A percentile compares a stretch with the other conserved stretches of the same genome.
These are phyloP conservation scores for Globisporangium abappressorium DNA, from an alignment of 352 stramenopile genomes.

Conservation along the genomic window DNA sequence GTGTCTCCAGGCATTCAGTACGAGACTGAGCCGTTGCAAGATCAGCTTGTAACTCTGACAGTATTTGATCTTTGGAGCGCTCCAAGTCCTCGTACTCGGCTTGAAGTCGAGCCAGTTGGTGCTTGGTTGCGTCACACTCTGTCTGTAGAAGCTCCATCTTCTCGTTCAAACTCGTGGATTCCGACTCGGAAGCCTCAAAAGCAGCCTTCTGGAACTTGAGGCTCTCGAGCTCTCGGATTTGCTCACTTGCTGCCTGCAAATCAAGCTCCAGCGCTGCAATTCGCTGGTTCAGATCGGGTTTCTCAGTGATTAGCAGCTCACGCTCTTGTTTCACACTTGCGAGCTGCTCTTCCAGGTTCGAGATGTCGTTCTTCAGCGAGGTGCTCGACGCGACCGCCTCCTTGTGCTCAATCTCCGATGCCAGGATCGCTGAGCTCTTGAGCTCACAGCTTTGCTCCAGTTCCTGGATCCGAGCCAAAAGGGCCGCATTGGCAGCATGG, in stretches of 20 bases:
- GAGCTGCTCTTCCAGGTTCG: conserved; percentile 1
- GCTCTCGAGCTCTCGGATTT: neutral
- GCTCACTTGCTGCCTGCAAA: neutral
- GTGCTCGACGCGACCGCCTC: neutral
- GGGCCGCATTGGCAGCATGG: neutral
- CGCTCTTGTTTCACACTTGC: neutral
- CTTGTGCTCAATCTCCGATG: neutral
- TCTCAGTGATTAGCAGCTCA: neutral
- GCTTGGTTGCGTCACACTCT: neutral
- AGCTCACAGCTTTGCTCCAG: neutral
- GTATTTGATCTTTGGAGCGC: neutral
- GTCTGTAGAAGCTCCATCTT: neutral
- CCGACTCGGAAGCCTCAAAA: neutral
- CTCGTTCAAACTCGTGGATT: neutral
- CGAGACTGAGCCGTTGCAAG: neutral
- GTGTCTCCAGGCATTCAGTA: neutral
- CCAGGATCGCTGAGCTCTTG: neutral
- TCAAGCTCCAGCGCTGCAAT: neutral
- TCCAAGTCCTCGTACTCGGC: neutral
- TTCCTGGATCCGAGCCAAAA: neutral
- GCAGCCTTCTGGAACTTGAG: neutral
- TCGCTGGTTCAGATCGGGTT: neutral
- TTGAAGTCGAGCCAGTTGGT: neutral
- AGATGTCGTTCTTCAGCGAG: conserved; percentile 3
- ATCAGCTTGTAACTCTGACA: neutral